phyloP scores from a whole-genome alignment of 192 early-diverging fungal species.

The Mortierella claussenii region DNA sequence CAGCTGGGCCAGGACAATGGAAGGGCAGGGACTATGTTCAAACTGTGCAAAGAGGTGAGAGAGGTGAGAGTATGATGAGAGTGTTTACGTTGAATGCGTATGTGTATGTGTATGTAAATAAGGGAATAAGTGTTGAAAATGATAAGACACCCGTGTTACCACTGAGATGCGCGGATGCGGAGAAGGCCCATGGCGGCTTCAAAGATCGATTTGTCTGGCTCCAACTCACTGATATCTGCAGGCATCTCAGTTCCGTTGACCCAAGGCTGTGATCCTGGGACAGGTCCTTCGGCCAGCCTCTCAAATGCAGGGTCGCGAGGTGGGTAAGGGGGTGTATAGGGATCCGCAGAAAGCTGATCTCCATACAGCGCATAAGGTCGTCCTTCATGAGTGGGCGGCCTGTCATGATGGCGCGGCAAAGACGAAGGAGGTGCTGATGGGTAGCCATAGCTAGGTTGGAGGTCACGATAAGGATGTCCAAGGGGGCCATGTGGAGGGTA shows the following conservation, averaged over 20 bases:
- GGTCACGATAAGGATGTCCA: constrained; percentile 19
- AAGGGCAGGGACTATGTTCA: constrained; percentile 10
- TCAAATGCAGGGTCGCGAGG: constrained; percentile 1
- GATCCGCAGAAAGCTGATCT: neutral
- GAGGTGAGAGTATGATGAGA: too few relatives aligned
- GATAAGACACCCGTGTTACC: too few relatives aligned
- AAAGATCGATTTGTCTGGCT: constrained; percentile 39
- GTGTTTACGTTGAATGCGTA: constrained; percentile 1
- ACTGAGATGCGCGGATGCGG: constrained; percentile 26
- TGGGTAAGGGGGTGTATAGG: constrained; percentile 1
- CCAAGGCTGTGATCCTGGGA: constrained; percentile 6
- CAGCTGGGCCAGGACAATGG: too few relatives aligned
- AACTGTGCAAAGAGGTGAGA: neutral
- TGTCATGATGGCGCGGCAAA: constrained; percentile 11
- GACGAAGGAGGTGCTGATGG: constrained; percentile 1
- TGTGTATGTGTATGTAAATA: neutral
- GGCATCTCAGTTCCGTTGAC: constrained; percentile 1
- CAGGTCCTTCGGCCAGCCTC: constrained; percentile 1
- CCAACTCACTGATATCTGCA: constrained; percentile 2
- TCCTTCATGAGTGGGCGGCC: neutral
- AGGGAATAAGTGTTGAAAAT: too few relatives aligned
- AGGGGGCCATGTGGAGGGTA: constrained; percentile 2
- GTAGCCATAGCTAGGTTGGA: constrained; percentile 7
- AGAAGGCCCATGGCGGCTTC: constrained; percentile 43
- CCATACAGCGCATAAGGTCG: constrained; percentile 1